Conservation (phyloP, 106 monocot species). For the Dendrobium officinale region DNA sequence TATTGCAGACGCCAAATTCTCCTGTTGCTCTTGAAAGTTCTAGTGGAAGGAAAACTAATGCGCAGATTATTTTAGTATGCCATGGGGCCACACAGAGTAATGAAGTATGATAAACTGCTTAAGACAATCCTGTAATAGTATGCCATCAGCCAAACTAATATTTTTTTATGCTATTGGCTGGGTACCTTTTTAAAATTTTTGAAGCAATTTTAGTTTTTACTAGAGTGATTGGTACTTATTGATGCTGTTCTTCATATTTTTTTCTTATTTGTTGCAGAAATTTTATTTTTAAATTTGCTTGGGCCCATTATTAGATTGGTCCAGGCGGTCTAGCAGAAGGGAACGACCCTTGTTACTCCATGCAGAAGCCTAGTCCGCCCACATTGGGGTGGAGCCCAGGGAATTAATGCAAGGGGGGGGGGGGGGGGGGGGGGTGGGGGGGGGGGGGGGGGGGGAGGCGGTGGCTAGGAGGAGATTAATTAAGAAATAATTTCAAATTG, state of each 20-base stretch:
- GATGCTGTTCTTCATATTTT: not conserved
- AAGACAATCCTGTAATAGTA: not conserved
- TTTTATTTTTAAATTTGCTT: not conserved
- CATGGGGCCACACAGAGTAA: constrained; percentile 43
- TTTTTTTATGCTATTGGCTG: not conserved
- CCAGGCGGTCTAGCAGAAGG: no score
- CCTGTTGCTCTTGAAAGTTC: constrained; percentile 50
- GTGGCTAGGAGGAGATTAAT: no score
- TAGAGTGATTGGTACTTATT: not conserved
- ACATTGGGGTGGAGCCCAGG: no score
- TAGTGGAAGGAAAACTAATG: constrained; percentile 37
- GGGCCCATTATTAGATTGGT: no score
- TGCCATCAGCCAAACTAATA: not conserved
- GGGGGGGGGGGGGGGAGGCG: no score
- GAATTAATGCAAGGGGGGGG: no score
- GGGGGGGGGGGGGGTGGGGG: no score
- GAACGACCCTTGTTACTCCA: no score
- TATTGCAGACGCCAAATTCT: constrained; percentile 83
- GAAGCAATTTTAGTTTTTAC: not conserved
- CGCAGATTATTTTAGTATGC: constrained; percentile 45
- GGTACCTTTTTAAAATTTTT: not conserved
- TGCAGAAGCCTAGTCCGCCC: no score
- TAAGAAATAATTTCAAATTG: no score
- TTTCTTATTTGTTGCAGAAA: not conserved
- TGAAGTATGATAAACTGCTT: constrained; percentile 25